Evolutionary conservation across 2,329 filamentous ascomycete species (phyloP), one percentile per base, ranked within the genome.

Genomic region (Alternaria alternata): DNA sequence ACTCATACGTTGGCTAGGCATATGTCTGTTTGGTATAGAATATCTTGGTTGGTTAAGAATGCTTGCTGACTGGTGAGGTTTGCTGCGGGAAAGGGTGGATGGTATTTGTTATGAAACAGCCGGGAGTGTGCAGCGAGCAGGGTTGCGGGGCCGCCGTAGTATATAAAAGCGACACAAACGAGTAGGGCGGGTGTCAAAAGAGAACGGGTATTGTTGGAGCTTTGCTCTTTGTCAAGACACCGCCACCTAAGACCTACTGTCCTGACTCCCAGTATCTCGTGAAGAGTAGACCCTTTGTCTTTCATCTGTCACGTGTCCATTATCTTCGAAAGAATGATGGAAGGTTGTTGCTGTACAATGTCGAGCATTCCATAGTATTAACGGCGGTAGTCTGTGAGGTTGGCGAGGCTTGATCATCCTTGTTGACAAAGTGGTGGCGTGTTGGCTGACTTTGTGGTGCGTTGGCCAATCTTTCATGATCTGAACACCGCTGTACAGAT

Each of bases 91-190:
- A 41, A 22, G 28, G 8, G 32, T n/a, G 38, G 20, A 28, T 43
- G 51, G 20, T 63, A 39, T 48, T 43, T 51, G 51, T 46, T 44
- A 34, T 30, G 51, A 24, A 52, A 20, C 34, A 24, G 46, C 55
- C 51, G 30, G 59, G 57, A 62, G 39, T 39, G 44, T 68, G 58
- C 53, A 65, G 47, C 43, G 38, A 38, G 59, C 55, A 66, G 43
- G 65, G 63, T 51, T 54, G 53, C 51, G 57, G 22, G 52, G 32
- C 22, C 49, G 51, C 54, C 63, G 57, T 36, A 46, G 61, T 69
- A 70, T 75, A 74, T 73, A 67, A 67, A 67, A 48, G 22, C 49
- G 44, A 54, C 53, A 70, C 67, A 73, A 75, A 72, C 67, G 59
- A 48, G 68, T 61, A 71, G 73, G 69, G 68, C 57, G 41, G 57